Percentiles rank a stretch among this genome's conserved stretches.
phyloP scores from a whole-genome alignment of 75 land plant species.

The Adiantum capillusveneris region DNA sequence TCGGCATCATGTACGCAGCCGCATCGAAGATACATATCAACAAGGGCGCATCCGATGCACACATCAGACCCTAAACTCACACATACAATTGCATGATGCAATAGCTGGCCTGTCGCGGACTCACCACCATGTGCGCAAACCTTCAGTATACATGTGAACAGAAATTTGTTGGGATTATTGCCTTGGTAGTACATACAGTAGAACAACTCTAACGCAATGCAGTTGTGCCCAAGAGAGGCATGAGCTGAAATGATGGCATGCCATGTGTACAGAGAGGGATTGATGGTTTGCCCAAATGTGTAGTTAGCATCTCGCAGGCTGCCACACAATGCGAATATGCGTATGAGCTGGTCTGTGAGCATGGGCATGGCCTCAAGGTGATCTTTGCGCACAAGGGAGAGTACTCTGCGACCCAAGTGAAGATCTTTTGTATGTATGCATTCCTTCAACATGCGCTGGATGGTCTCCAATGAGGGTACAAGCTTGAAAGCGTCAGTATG shows the following conservation, averaged over 20 bases:
- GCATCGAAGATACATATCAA: neutral
- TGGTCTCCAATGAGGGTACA: too few species aligned
- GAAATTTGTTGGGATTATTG: neutral
- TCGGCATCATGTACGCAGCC: conserved; percentile 1
- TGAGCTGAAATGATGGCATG: conserved; percentile 4
- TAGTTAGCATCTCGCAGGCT: conserved; percentile 1
- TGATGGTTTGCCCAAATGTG: neutral
- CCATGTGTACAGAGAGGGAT: neutral
- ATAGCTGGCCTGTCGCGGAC: neutral
- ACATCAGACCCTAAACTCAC: neutral
- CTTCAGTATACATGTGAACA: neutral
- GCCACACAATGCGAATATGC: conserved; percentile 1
- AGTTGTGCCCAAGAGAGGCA: neutral
- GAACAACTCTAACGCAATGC: conserved; percentile 1
- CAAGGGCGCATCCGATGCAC: neutral
- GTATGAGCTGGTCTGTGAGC: neutral
- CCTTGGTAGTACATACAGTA: neutral
- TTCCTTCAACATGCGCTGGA: too few species aligned
- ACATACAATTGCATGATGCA: neutral
- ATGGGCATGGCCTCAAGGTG: neutral
- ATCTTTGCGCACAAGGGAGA: too few species aligned
- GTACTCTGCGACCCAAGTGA: too few species aligned
- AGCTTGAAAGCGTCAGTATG: too few species aligned
- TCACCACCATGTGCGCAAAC: neutral
- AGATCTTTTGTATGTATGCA: too few species aligned